Base-by-base conservation (phyloP, 2,329 filamentous ascomycete species). In the Penicillium sp. region DNA sequence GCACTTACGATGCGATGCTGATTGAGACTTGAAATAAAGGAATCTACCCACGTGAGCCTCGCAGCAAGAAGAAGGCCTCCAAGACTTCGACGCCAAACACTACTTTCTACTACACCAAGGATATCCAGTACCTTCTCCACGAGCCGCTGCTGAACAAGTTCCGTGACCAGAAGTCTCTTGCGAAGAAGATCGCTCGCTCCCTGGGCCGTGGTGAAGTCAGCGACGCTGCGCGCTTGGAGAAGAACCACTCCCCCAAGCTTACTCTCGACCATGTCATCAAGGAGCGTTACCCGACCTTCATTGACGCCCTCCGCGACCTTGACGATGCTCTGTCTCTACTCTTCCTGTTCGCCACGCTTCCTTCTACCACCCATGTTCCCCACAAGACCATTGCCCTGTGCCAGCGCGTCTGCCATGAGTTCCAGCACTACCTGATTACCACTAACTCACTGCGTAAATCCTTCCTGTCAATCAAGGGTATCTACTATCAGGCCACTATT, bases 401-500 rank as follows among this genome's bases (percentile, higher is more conserved):
- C 81, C 93, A 98, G 80, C 88, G 91, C 54, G 80, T 99, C 53
- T 93, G 89, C 68, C 88, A 93, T 75, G 95, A 99, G 79, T 99
- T 99, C 76, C 90, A 98, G 79, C 95, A 98, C 81, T 99, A 96
- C 77, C 84, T 99, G 61, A 99, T 99, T 72, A 85, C 88, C 47
- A 96, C 93, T 43, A 87, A 96, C 77, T 92, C 90, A 68, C 80
- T 99, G 67, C 90, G 91, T 71, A 98, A 97, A 80, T 96, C 93
- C 0, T 99, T 99, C 80, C 80, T 99, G 63, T 96, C 92, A 1
- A 98, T 99, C 79, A 99, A 99, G 83, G 95, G 95, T 60, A 98
- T 99, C 70, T 99, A 99, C 81, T 99, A 98, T 78, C 93, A 98
- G 79, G 95, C 93, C 24, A 97, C 89, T 51, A 96, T 99, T 60